A percentile compares a stretch with the other conserved stretches of the same genome.
phyloP scores from a whole-genome alignment of 2,329 filamentous ascomycete genomes.

The Orbilia javanica region DNA sequence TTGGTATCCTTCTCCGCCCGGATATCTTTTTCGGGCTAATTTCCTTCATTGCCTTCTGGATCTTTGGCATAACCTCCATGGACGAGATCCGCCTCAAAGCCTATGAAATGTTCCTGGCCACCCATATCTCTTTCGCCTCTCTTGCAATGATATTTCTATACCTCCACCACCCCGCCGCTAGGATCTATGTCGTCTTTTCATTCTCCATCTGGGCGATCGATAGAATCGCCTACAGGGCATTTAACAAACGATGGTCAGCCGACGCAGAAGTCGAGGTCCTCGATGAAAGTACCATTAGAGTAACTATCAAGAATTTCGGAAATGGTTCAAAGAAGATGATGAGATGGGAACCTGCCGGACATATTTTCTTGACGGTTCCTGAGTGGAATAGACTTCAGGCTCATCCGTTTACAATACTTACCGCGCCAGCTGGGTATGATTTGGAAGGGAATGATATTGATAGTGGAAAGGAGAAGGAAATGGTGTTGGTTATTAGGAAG shows the following conservation, averaged over 20 bases:
- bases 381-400: slow-evolving; percentile 71
- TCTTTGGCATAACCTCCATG: slow-evolving; percentile 65
- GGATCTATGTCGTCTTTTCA: slow-evolving; percentile 70
- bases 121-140: slow-evolving; percentile 72
- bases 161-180: slow-evolving; percentile 71
- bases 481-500: slow-evolving; percentile 72
- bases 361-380: slow-evolving; percentile 74
- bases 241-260: slow-evolving; percentile 34
- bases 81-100: slow-evolving; percentile 72
- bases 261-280: slow-evolving; percentile 22
- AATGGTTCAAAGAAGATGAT: slow-evolving; percentile 2
- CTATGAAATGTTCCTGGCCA: slow-evolving; percentile 74
- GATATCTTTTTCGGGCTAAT: slow-evolving; percentile 75
- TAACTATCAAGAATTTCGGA: slow-evolving; percentile 28
- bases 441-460: slow-evolving; percentile 1
- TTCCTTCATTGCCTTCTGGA: slow-evolving; percentile 62
- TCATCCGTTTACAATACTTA: slow-evolving; percentile 77
- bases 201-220: slow-evolving; percentile 73
- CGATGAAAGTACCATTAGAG: slow-evolving; percentile 42
- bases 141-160: slow-evolving; percentile 71
- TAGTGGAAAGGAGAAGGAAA: slow-evolving; percentile 33
- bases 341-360: slow-evolving; percentile 73
- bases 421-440: slow-evolving; percentile 68
- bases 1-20: slow-evolving; percentile 70
- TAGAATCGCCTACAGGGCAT: slow-evolving; percentile 68